Evolutionary conservation across 2,329 filamentous ascomycete genomes (phyloP).

Genomic region (Penicillium sp.): DNA sequence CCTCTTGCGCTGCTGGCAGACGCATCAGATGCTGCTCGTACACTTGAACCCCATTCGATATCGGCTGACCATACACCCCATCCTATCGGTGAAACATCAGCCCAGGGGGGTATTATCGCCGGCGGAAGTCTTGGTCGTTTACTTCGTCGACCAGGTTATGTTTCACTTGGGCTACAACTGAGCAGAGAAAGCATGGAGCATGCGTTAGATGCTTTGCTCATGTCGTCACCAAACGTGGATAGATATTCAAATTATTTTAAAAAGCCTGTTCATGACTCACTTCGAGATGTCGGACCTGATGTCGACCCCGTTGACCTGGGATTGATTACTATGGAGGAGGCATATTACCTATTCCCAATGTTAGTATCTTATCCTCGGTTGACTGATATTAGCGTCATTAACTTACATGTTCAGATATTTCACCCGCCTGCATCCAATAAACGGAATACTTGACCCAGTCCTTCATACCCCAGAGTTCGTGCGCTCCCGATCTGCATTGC

Average conservation of each 20-base stretch:
- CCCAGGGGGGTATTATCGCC: not conserved
- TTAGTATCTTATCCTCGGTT: slow-evolving; percentile 5
- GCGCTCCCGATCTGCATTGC: slow-evolving; percentile 24
- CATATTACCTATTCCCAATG: slow-evolving; percentile 27
- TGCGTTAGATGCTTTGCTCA: slow-evolving; percentile 21
- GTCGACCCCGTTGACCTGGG: slow-evolving; percentile 31
- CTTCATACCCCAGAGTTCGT: slow-evolving; percentile 30
- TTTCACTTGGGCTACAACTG: slow-evolving; percentile 26
- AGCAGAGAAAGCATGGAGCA: slow-evolving; percentile 18
- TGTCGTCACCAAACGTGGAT: not conserved
- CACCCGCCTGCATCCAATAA: slow-evolving; percentile 27
- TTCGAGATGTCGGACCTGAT: slow-evolving; percentile 27
- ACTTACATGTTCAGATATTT: slow-evolving; percentile 23
- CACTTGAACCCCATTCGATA: slow-evolving; percentile 3
- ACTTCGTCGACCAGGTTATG: slow-evolving; percentile 20
- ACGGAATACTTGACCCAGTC: slow-evolving; percentile 31
- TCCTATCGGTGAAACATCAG: not conserved
- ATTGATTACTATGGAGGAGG: slow-evolving; percentile 31
- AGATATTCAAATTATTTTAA: slow-evolving; percentile 27
- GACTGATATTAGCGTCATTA: not conserved
- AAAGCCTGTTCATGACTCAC: not conserved
- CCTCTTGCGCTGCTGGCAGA: slow-evolving; percentile 29
- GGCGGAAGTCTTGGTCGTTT: slow-evolving; percentile 1
- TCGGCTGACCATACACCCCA: not conserved
- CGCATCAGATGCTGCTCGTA: slow-evolving; percentile 23